These are phyloP conservation scores for Aspergillus tubingensis DNA, from an alignment of 2,329 filamentous ascomycete genomes.

Conservation along the genomic window DNA sequence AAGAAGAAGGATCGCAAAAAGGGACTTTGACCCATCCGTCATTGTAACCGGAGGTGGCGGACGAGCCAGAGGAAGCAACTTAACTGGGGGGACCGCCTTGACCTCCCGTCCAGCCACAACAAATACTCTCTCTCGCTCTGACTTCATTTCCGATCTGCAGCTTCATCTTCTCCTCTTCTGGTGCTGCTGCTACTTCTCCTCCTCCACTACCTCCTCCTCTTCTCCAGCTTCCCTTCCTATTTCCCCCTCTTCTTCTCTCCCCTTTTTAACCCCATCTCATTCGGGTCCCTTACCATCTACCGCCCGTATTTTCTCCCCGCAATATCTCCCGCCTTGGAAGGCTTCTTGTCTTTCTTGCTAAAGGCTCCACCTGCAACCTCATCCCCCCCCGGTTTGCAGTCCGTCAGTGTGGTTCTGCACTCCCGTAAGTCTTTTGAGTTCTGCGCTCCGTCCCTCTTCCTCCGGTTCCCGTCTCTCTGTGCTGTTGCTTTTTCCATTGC, in stretches of 20 bases:
- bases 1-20: background rate
- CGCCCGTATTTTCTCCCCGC: conserved; percentile 1
- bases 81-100: conserved; percentile 1
- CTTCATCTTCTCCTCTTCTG: conserved; percentile 16
- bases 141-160: conserved; percentile 17
- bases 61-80: background rate
- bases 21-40: background rate
- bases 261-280: conserved; percentile 12
- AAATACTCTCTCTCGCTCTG: background rate
- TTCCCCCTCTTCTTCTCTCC: conserved; percentile 3
- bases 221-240: background rate
- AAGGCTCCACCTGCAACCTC: conserved; percentile 8
- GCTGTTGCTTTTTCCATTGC: background rate
- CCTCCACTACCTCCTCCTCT: conserved; percentile 8
- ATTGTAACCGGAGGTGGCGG: background rate
- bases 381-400: background rate
- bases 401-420: conserved; percentile 1
- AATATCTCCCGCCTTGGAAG: conserved; percentile 9
- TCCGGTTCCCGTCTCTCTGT: conserved; percentile 2
- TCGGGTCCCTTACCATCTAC: conserved; percentile 8
- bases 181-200: conserved; percentile 5
- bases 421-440: conserved; percentile 11
- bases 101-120: conserved; percentile 10
- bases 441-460: background rate
- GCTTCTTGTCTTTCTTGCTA: conserved; percentile 1